Evolutionary conservation across 2,329 filamentous ascomycete species (phyloP).

Genomic region (Aspergillus brunneoviolaceus): DNA sequence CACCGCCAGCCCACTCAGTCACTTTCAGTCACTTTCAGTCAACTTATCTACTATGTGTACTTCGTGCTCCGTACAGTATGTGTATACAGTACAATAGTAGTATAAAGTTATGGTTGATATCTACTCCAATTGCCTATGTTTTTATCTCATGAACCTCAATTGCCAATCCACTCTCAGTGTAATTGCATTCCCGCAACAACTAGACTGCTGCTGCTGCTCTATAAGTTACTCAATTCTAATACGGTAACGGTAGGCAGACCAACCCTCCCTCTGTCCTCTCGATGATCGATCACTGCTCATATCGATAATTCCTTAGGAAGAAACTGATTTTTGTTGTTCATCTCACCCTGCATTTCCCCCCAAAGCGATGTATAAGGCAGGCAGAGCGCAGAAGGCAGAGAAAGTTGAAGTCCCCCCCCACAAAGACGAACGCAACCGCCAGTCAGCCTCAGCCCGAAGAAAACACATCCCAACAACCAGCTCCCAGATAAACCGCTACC

Average conservation of each 20-base stretch:
- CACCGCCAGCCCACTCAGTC: not conserved
- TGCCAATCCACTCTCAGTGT: not conserved
- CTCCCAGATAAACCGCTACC: conserved; percentile 22
- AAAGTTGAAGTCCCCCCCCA: not conserved
- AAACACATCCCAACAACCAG: not conserved
- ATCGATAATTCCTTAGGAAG: not conserved
- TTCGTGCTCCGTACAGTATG: no score
- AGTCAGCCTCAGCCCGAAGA: conserved; percentile 6
- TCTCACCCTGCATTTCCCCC: not conserved
- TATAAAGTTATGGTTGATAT: no score
- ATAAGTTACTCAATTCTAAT: not conserved
- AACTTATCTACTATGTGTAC: not conserved
- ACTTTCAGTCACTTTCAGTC: not conserved
- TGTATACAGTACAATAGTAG: no score
- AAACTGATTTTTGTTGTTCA: not conserved
- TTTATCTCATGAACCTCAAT: not conserved
- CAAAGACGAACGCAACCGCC: conserved; percentile 5
- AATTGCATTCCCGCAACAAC: not conserved
- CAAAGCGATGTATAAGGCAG: not conserved
- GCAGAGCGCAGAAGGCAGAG: not conserved
- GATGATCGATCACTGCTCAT: not conserved
- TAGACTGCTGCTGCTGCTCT: not conserved
- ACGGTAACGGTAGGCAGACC: not conserved
- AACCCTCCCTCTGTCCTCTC: conserved; percentile 6
- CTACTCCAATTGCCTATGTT: not conserved